Base-by-base conservation (phyloP, 257 asterid genomes). In the Salvia hispanica region DNA sequence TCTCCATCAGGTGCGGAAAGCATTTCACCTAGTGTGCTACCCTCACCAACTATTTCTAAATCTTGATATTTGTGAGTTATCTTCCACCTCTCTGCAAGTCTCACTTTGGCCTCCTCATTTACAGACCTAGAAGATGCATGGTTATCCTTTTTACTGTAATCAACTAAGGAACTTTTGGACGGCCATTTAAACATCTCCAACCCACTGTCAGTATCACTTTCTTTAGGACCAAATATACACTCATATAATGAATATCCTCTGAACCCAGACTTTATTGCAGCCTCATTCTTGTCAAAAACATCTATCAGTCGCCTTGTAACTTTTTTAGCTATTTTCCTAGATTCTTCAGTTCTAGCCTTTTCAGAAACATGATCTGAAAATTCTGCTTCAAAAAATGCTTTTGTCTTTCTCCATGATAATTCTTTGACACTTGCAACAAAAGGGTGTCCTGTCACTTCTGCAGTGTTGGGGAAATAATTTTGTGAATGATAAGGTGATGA, bases 1-100 rank as follows among this genome's bases (percentile, higher is more conserved):
- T 71, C 79, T 64, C 51, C 81, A 64, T 78, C 85, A 53, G 84
- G 82, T 13, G 64, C 51, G 36, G 82, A 76, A 68, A 88, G 90
- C 85, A 88, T 77, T 78, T 88, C 87, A 58, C 90, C 90, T 16
- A 83, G 77, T 55, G 94, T 79, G 52, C 76, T 80, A 67, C 73
- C 25, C 25, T 21, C 6, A 67, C 69, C 79, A 71, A 63, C 59
- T 56, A 79, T 46, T 76, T 84, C 90, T 58, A 77, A 56, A 71
- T 76, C 85, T 66, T 55, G 85, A 67, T 69, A 67, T 68, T 61
- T 74, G 21, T 66, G 82, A 75, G 84, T 66, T 78, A 72, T 73
- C 81, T 78, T 86, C 95, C 96, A 88, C 74, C 92, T 79, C 72
- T 86, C 90, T 11, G 83, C 74, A 18, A 77, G 65, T 72, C 83